phyloP scores from a whole-genome alignment of 2,329 filamentous ascomycete species.

The Chalaropsis ovoidea region DNA sequence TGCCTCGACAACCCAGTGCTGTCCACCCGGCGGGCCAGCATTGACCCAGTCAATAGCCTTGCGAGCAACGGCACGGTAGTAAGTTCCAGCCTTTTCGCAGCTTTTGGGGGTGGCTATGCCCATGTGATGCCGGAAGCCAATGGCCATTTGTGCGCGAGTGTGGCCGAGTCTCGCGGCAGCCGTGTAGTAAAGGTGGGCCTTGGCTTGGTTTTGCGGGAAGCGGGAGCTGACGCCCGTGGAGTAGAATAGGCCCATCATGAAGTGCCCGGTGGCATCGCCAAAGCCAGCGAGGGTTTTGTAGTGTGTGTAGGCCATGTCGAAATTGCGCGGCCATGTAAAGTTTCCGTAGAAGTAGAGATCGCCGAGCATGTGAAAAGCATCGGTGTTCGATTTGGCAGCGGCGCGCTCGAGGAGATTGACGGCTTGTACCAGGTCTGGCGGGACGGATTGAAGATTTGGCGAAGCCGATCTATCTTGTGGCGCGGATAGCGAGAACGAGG shows the following conservation, averaged over 20 bases:
- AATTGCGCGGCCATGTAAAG: constrained; percentile 74
- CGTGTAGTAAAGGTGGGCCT: constrained; percentile 85
- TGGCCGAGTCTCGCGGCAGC: constrained; percentile 81
- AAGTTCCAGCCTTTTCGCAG: constrained; percentile 73
- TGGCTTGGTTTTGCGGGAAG: constrained; percentile 77
- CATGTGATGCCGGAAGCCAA: constrained; percentile 73
- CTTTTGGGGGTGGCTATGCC: constrained; percentile 78
- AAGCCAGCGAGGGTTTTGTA: constrained; percentile 68
- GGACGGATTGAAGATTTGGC: constrained; percentile 1
- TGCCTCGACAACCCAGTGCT: constrained; percentile 63
- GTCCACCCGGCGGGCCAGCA: constrained; percentile 81
- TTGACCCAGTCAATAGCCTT: constrained; percentile 83
- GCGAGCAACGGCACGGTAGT: constrained; percentile 88
- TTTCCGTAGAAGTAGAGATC: constrained; percentile 98
- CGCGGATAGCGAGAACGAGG: constrained; percentile 23
- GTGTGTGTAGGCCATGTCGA: constrained; percentile 65
- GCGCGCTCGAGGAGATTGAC: constrained; percentile 45
- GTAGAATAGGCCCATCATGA: constrained; percentile 94
- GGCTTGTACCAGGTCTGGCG: constrained; percentile 34
- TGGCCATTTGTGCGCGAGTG: constrained; percentile 82
- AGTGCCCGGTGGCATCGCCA: constrained; percentile 85
- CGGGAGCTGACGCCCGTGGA: constrained; percentile 79
- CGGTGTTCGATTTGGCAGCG: constrained; percentile 52
- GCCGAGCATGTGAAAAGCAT: constrained; percentile 80
- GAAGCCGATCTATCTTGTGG: constrained; percentile 16